A percentile compares a stretch with the other conserved stretches of the same genome.
These are phyloP conservation scores for Senecio squalidus DNA, from an alignment of 140 eudicot genomes.

Conservation along the genomic window DNA sequence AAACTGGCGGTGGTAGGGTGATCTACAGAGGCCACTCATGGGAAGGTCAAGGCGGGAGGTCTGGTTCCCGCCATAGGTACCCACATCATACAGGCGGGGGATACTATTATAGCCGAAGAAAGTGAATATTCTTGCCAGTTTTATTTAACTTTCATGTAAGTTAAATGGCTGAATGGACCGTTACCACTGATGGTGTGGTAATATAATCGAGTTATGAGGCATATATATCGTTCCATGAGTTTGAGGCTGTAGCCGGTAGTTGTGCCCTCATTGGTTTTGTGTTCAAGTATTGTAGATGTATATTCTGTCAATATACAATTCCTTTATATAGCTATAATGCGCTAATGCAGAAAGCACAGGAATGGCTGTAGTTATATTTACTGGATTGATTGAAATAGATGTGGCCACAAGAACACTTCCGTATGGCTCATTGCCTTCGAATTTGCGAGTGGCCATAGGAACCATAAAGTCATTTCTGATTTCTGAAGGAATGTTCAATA, in stretches of 20 bases:
- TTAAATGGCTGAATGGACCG: no score
- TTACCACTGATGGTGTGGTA: background rate
- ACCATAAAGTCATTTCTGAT: background rate
- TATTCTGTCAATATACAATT: conserved; percentile 6
- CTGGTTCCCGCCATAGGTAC: conserved; percentile 74
- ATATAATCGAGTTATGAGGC: background rate
- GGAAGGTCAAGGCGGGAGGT: conserved; percentile 76
- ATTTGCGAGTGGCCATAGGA: background rate
- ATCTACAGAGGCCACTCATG: conserved; percentile 54
- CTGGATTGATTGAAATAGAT: background rate
- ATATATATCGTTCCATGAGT: background rate
- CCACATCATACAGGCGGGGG: conserved; percentile 78
- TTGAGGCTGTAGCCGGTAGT: background rate
- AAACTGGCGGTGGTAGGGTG: conserved; percentile 56
- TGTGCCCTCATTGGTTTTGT: conserved; percentile 7
- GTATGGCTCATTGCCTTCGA: background rate
- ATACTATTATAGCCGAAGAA: conserved; percentile 55
- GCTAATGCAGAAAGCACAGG: conserved; percentile 6
- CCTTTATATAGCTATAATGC: background rate
- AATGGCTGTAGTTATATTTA: background rate
- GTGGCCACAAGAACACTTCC: background rate
- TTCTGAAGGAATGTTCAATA: background rate
- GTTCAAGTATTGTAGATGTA: conserved; percentile 11
- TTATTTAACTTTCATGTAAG: background rate
- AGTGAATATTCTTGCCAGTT: conserved; percentile 21